phyloP scores from a whole-genome alignment of 2,329 filamentous ascomycete species.

The Didymella lethalis region DNA sequence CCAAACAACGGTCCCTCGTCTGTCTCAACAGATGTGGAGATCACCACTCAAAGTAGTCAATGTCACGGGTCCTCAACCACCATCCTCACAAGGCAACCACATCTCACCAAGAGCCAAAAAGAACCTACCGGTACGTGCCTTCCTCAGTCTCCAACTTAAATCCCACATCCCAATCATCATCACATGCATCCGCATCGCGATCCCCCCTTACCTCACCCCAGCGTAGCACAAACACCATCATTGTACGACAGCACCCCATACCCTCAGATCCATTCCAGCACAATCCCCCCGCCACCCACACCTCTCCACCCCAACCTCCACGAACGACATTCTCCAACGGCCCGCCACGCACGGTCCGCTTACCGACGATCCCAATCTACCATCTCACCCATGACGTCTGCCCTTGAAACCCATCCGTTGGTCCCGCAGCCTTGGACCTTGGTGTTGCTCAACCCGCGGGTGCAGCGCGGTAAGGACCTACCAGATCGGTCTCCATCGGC shows the following conservation, averaged over 20 bases:
- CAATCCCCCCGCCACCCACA: not conserved
- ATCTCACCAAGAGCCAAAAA: not conserved
- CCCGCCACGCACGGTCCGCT: not conserved
- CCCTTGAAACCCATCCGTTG: not conserved
- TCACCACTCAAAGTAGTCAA: too few relatives aligned
- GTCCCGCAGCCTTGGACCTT: not conserved
- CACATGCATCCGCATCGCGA: not conserved
- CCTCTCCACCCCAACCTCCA: not conserved
- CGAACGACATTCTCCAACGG: not conserved
- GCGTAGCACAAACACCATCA: not conserved
- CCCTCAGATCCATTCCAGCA: too few relatives aligned
- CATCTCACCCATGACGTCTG: not conserved
- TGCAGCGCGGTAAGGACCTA: not conserved
- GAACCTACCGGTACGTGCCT: not conserved
- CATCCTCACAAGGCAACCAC: not conserved
- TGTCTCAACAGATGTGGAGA: too few relatives aligned
- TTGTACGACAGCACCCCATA: not conserved
- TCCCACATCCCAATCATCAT: not conserved
- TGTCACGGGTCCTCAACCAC: too few relatives aligned
- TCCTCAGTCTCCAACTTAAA: not conserved
- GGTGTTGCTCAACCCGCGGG: not conserved
- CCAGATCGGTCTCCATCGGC: slow-evolving; percentile 16
- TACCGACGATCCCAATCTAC: not conserved
- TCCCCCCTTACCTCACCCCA: not conserved
- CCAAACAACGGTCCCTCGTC: too few relatives aligned